These are phyloP conservation scores for Lentinula aciculospora DNA, from an alignment of 768 basidiomycete species.

Conservation along the genomic window DNA sequence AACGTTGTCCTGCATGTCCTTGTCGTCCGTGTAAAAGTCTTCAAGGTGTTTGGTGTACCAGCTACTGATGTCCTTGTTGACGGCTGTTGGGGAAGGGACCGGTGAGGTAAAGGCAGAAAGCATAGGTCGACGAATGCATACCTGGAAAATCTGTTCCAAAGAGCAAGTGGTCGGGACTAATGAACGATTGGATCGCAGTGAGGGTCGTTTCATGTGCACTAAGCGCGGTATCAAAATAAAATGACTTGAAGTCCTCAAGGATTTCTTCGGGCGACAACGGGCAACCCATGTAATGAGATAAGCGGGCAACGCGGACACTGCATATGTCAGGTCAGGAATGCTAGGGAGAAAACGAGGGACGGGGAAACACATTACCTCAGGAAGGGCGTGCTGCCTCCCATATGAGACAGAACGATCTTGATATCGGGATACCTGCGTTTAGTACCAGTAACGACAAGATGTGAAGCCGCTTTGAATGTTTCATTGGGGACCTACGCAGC, in stretches of 20 bases:
- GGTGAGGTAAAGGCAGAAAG: background rate
- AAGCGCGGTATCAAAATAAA: constrained; percentile 73
- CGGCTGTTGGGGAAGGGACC: constrained; percentile 33
- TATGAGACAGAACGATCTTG: constrained; percentile 66
- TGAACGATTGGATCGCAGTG: constrained; percentile 44
- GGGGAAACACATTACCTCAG: constrained; percentile 21
- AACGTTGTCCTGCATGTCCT: constrained; percentile 34
- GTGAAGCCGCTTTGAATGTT: constrained; percentile 77
- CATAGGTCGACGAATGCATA: constrained; percentile 20
- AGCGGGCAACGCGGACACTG: constrained; percentile 61
- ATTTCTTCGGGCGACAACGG: constrained; percentile 58
- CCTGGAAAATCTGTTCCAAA: constrained; percentile 80
- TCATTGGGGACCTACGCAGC: constrained; percentile 64
- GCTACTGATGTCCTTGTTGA: constrained; percentile 42
- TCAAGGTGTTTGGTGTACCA: constrained; percentile 61
- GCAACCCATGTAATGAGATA: constrained; percentile 69
- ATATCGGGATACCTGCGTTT: constrained; percentile 57
- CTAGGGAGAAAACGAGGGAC: background rate
- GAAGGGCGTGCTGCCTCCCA: constrained; percentile 64
- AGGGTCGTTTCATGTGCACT: constrained; percentile 51
- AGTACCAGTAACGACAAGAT: constrained; percentile 65
- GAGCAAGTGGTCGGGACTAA: constrained; percentile 44
- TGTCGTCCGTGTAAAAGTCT: constrained; percentile 37
- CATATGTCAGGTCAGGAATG: no score
- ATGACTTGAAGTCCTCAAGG: constrained; percentile 59